Evolutionary conservation across 768 basidiomycete genomes (phyloP), one percentile per base, ranked within the genome.

Genomic region (Calocybe gangraenosa): DNA sequence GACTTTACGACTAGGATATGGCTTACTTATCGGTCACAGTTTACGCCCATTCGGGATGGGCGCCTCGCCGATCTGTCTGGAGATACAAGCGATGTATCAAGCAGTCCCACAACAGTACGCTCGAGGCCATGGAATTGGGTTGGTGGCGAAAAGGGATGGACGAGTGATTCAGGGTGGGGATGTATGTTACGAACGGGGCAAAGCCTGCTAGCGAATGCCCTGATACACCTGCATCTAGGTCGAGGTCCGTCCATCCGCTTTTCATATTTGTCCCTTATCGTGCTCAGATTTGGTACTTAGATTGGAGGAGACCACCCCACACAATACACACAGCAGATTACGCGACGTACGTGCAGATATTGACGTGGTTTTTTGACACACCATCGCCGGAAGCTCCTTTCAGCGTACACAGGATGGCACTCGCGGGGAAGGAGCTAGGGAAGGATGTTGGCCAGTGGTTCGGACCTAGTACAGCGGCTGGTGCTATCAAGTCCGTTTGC

Each of bases 361-460:
- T 99, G 17, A 87, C 90, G 0, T 98, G 94, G 92, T 99, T 98
- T 69, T 67, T 97, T 37, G 95, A 99, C 60, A 84, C 86, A 2
- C 94, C 94, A 0, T 75, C 83, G 0, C 80, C 88, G 0, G 71
- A 84, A 22, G 82, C 86, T 14, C 95, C 95, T 0, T 99, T 99
- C 61, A 88, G 89, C 53, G 90, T 99, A 6, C 95, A 99, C 64
- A 79, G 92, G 37, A 96, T 99, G 87, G 94, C 94, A 0, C 70
- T 93, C 17, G 87, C 93, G 0, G 95, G 95, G 0, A 94, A 97
- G 59, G 87, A 93, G 55, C 76, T 97, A 1, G 95, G 95, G 10
- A 97, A 90, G 50, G 90, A 92, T 52, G 87, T 97, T 0, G 95
- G 95, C 1, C 87, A 92, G 63, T 98, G 95, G 95, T 98, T 98